phyloP scores from a whole-genome alignment of 2,329 filamentous ascomycete species.

The Colletotrichum sp. region DNA sequence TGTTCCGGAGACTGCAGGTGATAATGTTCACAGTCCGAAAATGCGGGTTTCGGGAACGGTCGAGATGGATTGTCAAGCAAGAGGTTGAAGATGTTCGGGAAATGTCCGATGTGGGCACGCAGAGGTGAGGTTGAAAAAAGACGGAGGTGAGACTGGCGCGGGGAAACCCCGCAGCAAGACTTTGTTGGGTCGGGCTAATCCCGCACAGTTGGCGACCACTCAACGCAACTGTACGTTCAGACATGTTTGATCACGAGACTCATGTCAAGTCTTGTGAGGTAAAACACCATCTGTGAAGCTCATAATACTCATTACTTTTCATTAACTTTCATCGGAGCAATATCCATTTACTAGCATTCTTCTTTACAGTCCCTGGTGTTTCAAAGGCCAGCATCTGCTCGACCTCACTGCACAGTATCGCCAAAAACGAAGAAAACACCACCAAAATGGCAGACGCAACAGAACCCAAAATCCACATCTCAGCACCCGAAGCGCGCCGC shows the following conservation, averaged over 20 bases:
- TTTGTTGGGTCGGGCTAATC: slow-evolving; percentile 7
- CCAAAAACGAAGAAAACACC: not conserved
- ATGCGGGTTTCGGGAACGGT: not conserved
- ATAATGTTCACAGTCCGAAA: not conserved
- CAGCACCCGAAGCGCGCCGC: slow-evolving; percentile 42
- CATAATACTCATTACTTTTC: not conserved
- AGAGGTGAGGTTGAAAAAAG: slow-evolving; percentile 18
- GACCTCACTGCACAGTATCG: not conserved
- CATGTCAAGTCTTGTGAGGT: not conserved
- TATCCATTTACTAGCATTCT: not conserved
- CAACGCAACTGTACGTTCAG: not conserved
- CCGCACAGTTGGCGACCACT: not conserved
- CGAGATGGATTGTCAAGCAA: not conserved
- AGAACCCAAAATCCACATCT: slow-evolving; percentile 35
- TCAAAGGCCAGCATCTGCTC: not conserved
- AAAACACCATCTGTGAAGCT: not conserved
- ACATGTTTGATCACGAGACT: not conserved
- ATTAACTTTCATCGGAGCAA: not conserved
- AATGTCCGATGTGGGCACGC: slow-evolving; percentile 9
- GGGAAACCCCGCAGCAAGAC: not conserved
- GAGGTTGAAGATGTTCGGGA: not conserved
- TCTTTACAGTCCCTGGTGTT: not conserved
- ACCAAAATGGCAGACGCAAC: slow-evolving; percentile 9
- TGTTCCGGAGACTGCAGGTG: not conserved
- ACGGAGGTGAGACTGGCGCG: not conserved